Conservation (phyloP, 768 basidiomycete genomes). For the Plicaturopsis crispa region DNA sequence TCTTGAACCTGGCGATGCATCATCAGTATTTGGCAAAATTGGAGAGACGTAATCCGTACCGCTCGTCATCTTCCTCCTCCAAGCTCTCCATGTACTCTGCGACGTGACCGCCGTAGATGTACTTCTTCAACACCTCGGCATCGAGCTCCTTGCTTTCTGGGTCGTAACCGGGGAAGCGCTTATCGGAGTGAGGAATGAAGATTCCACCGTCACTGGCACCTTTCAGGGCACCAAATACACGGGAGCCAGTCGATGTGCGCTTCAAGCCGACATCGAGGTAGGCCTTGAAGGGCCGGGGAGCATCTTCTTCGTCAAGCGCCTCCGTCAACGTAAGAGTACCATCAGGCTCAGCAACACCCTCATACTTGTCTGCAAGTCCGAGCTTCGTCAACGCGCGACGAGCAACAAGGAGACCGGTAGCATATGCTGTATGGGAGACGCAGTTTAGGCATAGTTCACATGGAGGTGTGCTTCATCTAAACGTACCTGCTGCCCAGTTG, state of each 20-base stretch:
- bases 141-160: constrained; percentile 89
- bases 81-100: constrained; percentile 99
- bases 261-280: constrained; percentile 98
- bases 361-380: constrained; percentile 95
- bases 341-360: constrained; percentile 88
- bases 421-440: constrained; percentile 59
- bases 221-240: constrained; percentile 98
- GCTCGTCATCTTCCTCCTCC: constrained; percentile 99
- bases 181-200: constrained; percentile 95
- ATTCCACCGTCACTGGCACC: constrained; percentile 97
- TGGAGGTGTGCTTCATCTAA: not conserved
- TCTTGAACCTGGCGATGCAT: constrained; percentile 69
- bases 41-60: constrained; percentile 35
- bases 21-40: constrained; percentile 5
- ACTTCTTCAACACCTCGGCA: constrained; percentile 91
- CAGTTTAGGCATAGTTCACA: constrained; percentile 4
- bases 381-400: constrained; percentile 94
- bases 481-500: constrained; percentile 92
- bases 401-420: constrained; percentile 91
- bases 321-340: constrained; percentile 83
- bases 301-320: constrained; percentile 82
- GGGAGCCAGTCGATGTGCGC: constrained; percentile 95
- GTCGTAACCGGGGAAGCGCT: constrained; percentile 98
- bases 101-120: constrained; percentile 95
- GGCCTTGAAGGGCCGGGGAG: constrained; percentile 96